phyloP scores from a whole-genome alignment of 306 rosid species.

The Arachis hypogaea region DNA sequence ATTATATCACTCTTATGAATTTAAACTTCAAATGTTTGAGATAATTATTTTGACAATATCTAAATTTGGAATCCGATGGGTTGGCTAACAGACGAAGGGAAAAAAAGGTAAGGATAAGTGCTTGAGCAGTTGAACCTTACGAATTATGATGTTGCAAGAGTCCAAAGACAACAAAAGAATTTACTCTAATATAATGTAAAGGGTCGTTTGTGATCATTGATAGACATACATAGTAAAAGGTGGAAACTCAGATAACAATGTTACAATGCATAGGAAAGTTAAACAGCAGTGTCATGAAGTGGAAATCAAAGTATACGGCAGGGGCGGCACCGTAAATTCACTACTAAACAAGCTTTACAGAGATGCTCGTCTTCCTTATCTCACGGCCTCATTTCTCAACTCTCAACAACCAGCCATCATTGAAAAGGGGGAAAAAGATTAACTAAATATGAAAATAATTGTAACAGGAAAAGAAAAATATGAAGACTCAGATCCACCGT shows the following conservation, averaged over 20 bases:
- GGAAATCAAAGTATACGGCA: constrained; percentile 18
- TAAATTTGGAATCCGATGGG: neutral
- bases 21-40: no score
- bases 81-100: neutral
- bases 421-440: neutral
- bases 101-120: neutral
- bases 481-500: constrained; percentile 33
- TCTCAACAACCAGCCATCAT: neutral
- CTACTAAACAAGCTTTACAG: neutral
- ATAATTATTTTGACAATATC: no score
- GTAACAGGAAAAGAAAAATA: neutral
- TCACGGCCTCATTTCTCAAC: neutral
- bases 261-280: neutral
- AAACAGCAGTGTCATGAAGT: constrained; percentile 13
- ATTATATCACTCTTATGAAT: no score
- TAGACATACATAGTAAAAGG: neutral
- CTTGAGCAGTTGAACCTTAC: no score
- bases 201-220: neutral
- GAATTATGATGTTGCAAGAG: no score
- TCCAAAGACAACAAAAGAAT: no score
- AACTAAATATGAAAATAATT: neutral
- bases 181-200: neutral
- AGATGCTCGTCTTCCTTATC: neutral
- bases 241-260: neutral
- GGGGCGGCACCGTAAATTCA: constrained; percentile 35